Conservation (phyloP, 176 grass and related monocot genomes). For the Olyra latifolia region DNA sequence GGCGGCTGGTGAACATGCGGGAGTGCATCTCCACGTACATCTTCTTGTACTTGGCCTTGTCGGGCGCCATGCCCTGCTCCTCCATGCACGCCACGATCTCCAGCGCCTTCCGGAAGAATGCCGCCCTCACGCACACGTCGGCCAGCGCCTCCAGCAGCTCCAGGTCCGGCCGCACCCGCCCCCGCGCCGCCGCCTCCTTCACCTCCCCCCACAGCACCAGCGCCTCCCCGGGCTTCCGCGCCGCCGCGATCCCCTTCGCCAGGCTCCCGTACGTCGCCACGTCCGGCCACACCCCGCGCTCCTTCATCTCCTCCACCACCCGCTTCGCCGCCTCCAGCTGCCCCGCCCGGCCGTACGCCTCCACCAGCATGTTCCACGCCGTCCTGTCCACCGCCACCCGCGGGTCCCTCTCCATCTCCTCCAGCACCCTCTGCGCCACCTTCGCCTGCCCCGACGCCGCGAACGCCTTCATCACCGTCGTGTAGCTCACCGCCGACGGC, state of each 20-base stretch:
- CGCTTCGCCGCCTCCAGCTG: slow-evolving; percentile 62
- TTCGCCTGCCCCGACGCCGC: slow-evolving; percentile 76
- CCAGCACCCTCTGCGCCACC: slow-evolving; percentile 77
- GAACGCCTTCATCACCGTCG: slow-evolving; percentile 91
- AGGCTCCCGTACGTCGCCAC: slow-evolving; percentile 78
- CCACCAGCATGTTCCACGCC: slow-evolving; percentile 92
- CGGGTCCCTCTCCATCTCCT: slow-evolving; percentile 79
- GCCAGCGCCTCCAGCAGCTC: slow-evolving; percentile 72
- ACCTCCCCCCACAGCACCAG: slow-evolving; percentile 89
- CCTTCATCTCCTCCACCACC: slow-evolving; percentile 70
- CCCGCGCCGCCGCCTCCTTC: slow-evolving; percentile 54
- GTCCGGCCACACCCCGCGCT: slow-evolving; percentile 51
- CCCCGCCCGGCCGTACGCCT: slow-evolving; percentile 69
- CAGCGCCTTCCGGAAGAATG: slow-evolving; percentile 86
- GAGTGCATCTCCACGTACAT: slow-evolving; percentile 96
- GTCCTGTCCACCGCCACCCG: slow-evolving; percentile 65
- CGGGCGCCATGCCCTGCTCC: slow-evolving; percentile 76
- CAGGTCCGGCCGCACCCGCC: slow-evolving; percentile 51
- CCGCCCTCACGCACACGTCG: slow-evolving; percentile 84
- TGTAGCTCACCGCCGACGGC: slow-evolving; percentile 85
- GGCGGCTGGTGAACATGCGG: slow-evolving; percentile 87
- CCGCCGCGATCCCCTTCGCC: slow-evolving; percentile 63
- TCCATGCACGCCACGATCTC: slow-evolving; percentile 99
- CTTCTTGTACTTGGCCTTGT: slow-evolving; percentile 95
- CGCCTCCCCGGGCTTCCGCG: slow-evolving; percentile 77